A percentile compares a stretch with the other conserved stretches of the same genome.
phyloP scores from a whole-genome alignment of 306 rosid species.

The Lotus japonicus region DNA sequence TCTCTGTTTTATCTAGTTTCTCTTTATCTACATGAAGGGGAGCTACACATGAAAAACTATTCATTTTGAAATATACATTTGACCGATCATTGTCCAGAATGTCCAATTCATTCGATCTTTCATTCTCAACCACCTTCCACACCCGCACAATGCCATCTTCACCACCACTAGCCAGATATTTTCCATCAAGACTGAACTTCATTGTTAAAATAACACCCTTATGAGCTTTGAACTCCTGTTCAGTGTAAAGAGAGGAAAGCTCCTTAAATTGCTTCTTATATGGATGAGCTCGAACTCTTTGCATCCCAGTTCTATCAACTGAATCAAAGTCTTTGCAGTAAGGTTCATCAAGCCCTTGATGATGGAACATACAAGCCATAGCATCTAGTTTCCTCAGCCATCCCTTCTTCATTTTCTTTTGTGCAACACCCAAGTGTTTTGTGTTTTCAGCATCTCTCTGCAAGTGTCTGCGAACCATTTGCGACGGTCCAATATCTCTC shows the following conservation, averaged over 20 bases:
- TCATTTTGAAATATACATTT: constrained; percentile 55
- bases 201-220: constrained; percentile 66
- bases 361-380: constrained; percentile 45
- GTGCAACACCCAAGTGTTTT: constrained; percentile 18
- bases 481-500: constrained; percentile 34
- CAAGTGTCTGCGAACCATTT: constrained; percentile 39
- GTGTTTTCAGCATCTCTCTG: constrained; percentile 40
- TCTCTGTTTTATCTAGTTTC: constrained; percentile 29
- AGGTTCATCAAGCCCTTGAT: constrained; percentile 22
- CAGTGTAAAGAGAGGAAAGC: constrained; percentile 61
- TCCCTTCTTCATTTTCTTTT: constrained; percentile 43
- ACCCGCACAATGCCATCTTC: constrained; percentile 73
- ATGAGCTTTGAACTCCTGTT: constrained; percentile 70
- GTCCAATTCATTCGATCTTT: constrained; percentile 39
- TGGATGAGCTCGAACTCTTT: constrained; percentile 53
- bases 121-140: constrained; percentile 72
- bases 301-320: constrained; percentile 25
- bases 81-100: constrained; percentile 51
- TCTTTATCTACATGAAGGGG: constrained; percentile 45
- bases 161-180: constrained; percentile 76
- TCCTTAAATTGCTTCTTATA: constrained; percentile 56
- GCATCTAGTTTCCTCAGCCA: constrained; percentile 57
- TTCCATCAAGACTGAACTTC: constrained; percentile 86
- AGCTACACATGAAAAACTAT: constrained; percentile 41
- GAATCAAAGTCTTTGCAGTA: constrained; percentile 26